These are phyloP conservation scores for Schizosaccharomyces lindneri DNA, from an alignment of 805 yeast genomes.

Conservation along the genomic window DNA sequence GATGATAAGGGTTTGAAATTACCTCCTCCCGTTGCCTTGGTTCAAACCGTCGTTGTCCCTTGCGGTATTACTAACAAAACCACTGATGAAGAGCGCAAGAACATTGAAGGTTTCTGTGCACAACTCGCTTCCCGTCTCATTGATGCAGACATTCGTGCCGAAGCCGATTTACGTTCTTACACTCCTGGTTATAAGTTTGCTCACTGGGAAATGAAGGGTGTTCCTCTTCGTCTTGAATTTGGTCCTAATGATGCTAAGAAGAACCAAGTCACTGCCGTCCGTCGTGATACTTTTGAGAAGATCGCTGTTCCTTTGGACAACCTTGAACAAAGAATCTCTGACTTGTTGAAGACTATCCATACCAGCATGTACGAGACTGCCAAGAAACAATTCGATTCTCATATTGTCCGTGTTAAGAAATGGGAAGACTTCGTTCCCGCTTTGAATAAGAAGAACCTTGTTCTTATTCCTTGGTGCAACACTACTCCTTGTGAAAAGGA, in stretches of 20 bases:
- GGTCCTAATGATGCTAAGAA: slow-evolving; percentile 88
- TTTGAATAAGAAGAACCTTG: slow-evolving; percentile 71
- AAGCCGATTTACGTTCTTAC: slow-evolving; percentile 78
- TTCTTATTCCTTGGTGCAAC: slow-evolving; percentile 96
- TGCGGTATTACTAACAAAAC: slow-evolving; percentile 85
- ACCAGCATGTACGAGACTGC: slow-evolving; percentile 49
- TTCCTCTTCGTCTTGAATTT: slow-evolving; percentile 75
- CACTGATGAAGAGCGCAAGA: slow-evolving; percentile 43
- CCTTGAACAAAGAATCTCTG: slow-evolving; percentile 41
- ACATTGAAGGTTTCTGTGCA: slow-evolving; percentile 45
- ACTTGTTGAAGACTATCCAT: slow-evolving; percentile 64
- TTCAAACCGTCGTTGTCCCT: slow-evolving; percentile 79
- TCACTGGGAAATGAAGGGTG: slow-evolving; percentile 90
- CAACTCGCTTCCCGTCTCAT: slow-evolving; percentile 38
- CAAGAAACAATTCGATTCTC: slow-evolving; percentile 57
- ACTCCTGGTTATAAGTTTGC: slow-evolving; percentile 98
- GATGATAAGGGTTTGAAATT: slow-evolving; percentile 94
- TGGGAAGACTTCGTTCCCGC: slow-evolving; percentile 88
- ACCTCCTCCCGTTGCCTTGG: slow-evolving; percentile 90
- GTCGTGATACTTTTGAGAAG: slow-evolving; percentile 77
- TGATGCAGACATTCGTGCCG: slow-evolving; percentile 43
- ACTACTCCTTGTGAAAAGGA: slow-evolving; percentile 83
- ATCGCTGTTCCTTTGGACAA: slow-evolving; percentile 37
- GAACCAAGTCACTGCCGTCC: slow-evolving; percentile 60
- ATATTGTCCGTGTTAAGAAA: slow-evolving; percentile 54